Evolutionary conservation across 2,329 filamentous ascomycete species (phyloP), one percentile per base, ranked within the genome.

Genomic region (Penicillium sclerotigenum): DNA sequence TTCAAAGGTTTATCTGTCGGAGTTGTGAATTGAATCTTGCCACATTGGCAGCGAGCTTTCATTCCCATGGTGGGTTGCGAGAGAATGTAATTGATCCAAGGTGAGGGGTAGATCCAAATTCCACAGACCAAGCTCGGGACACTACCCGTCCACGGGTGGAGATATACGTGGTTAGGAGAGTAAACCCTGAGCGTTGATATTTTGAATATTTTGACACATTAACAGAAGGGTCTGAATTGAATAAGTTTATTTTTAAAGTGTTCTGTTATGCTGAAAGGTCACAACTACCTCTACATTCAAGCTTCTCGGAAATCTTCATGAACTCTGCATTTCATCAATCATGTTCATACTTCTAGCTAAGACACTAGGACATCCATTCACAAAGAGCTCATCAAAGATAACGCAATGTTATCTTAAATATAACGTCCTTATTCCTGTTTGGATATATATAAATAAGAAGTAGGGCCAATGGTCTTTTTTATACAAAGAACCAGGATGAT

Each of bases 21-120:
- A 29, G 86, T 88, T 59, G 77, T 81, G 76, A 89, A 89, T 36
- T 69, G 66, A 51, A 89, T 79, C 16, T 80, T 73, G 50, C 84
- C 83, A 75, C 87, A 90, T 70, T 88, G 84, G 68, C 87, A 89
- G 50, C 75, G 75, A 28, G 78, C 82, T 53, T 86, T 79, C 84
- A 86, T 86, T 16, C 63, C 63, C 62, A 65, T 54, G 31, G 33
- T 47, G 24, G 6, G 28, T 33, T 33, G 18, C 1, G n/a, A 31
- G 18, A 20, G 8, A 20, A 22, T 22, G 18, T 1, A 31, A 16
- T 22, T 46, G 5, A 16, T 33, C 18, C 1, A 20, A 16, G 5
- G 34, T 49, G 47, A 40, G 18, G 26, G 36, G 47, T 38, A 28
- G 11, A 24, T n/a, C 16, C n/a, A n/a, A 8, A 41, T n/a, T n/a